Evolutionary conservation across 352 stramenopile species (phyloP), one percentile per base, ranked within the genome.

Genomic region (Phytophthora podocarpi): DNA sequence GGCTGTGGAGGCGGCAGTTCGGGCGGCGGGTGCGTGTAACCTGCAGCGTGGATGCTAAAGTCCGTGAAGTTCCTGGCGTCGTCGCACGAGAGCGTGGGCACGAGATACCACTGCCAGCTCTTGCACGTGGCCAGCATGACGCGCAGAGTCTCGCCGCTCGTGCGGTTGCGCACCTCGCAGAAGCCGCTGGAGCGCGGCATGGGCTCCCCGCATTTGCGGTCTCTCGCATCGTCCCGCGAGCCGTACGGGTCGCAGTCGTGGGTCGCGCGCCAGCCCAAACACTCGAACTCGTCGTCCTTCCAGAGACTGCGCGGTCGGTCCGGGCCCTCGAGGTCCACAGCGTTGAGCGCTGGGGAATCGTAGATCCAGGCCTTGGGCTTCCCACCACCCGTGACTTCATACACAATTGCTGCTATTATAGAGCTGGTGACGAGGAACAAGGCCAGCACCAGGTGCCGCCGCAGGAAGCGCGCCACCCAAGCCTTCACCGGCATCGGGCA

Each of bases 61-160:
- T 93, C 82, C 0, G 81, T 89, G 41, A 92, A 93, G 12, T 40
- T 26, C 13, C 71, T 47, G 16, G 77, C 85, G 41, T 92, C 82
- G 15, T 72, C 64, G 59, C 85, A 94, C 41, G 78, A 87, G 42
- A 90, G 52, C 24, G 36, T 63, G 30, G 74, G 62, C 4, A 89
- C 74, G 18, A 87, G 52, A 59, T 72, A 76, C 71, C 76, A 84
- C 16, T 74, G 77, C 80, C 78, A 91, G 35, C 74, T 84, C 57
- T 85, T 82, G 68, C 82, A 91, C n/a, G 80, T 92, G 15, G 75
- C 47, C 45, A 87, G 57, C 85, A 94, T 91, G 35, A 92, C 72
- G 40, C 67, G 81, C 9, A 84, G 47, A 1, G 67, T 54, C 32
- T 78, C 49, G n/a, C 83, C 81, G 0, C 78, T 89, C 35, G 77